Conservation (phyloP, 1,284 basidiomycete species). For the Cryptococcus sp. region DNA sequence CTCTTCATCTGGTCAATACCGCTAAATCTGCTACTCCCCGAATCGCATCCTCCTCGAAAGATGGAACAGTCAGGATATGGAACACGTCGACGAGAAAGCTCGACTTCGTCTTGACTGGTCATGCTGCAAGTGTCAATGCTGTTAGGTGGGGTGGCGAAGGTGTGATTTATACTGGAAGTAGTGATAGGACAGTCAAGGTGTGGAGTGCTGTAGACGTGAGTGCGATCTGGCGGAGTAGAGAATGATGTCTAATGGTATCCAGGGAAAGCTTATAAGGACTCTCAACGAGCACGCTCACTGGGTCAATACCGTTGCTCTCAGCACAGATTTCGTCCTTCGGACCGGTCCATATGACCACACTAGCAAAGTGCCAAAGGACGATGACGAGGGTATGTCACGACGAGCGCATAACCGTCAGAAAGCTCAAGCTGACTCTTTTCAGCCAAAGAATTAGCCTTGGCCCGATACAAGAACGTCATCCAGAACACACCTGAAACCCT, state of each 20-base stretch:
- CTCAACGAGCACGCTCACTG: conserved; percentile 96
- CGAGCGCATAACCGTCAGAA: conserved; percentile 7
- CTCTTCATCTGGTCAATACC: conserved; percentile 65
- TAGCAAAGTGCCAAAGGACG: conserved; percentile 65
- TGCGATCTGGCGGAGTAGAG: conserved; percentile 1
- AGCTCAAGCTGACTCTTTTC: neutral
- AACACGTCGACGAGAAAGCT: conserved; percentile 65
- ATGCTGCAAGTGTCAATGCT: conserved; percentile 89
- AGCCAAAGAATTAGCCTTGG: conserved; percentile 71
- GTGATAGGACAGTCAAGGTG: conserved; percentile 86
- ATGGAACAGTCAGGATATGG: conserved; percentile 93
- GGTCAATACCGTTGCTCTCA: conserved; percentile 94
- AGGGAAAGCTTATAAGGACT: conserved; percentile 58
- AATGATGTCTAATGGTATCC: neutral
- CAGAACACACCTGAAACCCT: conserved; percentile 71
- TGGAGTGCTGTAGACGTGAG: conserved; percentile 80
- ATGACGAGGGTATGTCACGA: conserved; percentile 63
- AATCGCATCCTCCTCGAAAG: conserved; percentile 91
- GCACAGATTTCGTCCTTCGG: conserved; percentile 89
- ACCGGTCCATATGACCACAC: conserved; percentile 94
- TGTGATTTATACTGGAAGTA: conserved; percentile 87
- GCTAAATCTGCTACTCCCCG: conserved; percentile 67
- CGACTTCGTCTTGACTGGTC: conserved; percentile 86
- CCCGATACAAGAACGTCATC: conserved; percentile 67
- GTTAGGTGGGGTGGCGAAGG: conserved; percentile 93